Evolutionary conservation across 768 basidiomycete species (phyloP), one percentile per base, ranked within the genome.

Genomic region (Russula virescens): DNA sequence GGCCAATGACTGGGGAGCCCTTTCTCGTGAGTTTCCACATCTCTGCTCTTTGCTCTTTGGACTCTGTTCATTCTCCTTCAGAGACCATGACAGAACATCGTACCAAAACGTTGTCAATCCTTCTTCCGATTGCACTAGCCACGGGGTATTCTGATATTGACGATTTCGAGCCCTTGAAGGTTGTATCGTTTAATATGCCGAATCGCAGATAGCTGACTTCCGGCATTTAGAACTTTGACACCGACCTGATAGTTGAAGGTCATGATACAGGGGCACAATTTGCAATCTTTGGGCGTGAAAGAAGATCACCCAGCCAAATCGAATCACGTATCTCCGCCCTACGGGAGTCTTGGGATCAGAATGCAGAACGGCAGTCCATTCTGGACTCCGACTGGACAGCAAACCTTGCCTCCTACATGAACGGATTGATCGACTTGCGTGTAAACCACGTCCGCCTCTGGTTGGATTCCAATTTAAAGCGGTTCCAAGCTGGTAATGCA

Each of bases 1-100:
- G 84, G 78, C 81, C 1, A 85, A 84, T 51, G 85, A 86, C 62
- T 86, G 85, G 85, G 81, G 82, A n/a, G 77, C 84, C 0, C 73
- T 86, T 45, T 85, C 84, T 52, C 83, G 85, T 86, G 67, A 55
- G 83, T 72, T 7, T 3, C 25, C 58, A 62, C 3, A n/a, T n/a
- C n/a, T 31, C 8, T 31, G 31, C 23, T n/a, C 4, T 21, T 5
- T 43, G 21, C 21, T 50, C 61, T 10, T 38, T 16, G 5, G 13
- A 1, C 23, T n/a, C 2, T 43, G 1, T 55, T 26, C 62, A 31
- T 43, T 64, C 18, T 51, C 16, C 23, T 6, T 7, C 47, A 82
- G 80, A 82, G 74, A 81, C 77, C 1, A 75, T 82, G 71, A 76
- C 77, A 4, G 75, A 79, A 28, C 79, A 81, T 69, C 77, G 79